Evolutionary conservation across 1,284 basidiomycete species (phyloP), one percentile per base, ranked within the genome.

Genomic region (Coniophora puteana): DNA sequence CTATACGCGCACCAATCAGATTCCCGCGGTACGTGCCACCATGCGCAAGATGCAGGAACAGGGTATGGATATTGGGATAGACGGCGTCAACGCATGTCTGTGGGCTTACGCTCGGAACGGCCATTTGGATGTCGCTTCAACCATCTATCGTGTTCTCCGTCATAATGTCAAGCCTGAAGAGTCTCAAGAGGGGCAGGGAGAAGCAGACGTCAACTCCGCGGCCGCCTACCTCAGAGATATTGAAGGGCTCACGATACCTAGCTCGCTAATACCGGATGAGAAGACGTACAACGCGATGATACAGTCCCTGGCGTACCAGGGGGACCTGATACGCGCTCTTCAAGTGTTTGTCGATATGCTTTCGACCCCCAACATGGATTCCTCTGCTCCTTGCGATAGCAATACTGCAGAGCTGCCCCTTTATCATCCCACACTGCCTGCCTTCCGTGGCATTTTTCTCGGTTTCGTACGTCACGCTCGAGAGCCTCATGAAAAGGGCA

Each of bases 391-490:
- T 8, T 48, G 59, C 10, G 57, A 55, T 12, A 44, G 53, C 25
- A 57, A 58, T 8, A 39, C 52, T 13, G 48, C 51, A n/a, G 47
- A 49, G 27, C 60, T 62, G 12, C 45, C 46, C 6, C 50, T 53
- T 20, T 75, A 72, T 46, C 51, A 59, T 29, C 71, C 80, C 1
- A 74, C 68, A 2, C 48, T 76, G 34, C 62, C 74, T 18, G 65
- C 78, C 12, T 93, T 84, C 56, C 75, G 84, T 11, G 75, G 78
- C 7, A 61, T 93, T 18, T 91, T 93, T 57, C 68, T 83, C 7
- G 90, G 88, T 0, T 93, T 92, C 58, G 67, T 73, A 6, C 73
- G 76, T 11, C 79, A 88, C 48, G 81, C 71, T 26, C 49, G 49
- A 48, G 20, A 36, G 14, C 24, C 38, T 30, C 45, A 31, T 11